phyloP scores from a whole-genome alignment of 2,329 filamentous ascomycete genomes.

The Tolypocladium sp. region DNA sequence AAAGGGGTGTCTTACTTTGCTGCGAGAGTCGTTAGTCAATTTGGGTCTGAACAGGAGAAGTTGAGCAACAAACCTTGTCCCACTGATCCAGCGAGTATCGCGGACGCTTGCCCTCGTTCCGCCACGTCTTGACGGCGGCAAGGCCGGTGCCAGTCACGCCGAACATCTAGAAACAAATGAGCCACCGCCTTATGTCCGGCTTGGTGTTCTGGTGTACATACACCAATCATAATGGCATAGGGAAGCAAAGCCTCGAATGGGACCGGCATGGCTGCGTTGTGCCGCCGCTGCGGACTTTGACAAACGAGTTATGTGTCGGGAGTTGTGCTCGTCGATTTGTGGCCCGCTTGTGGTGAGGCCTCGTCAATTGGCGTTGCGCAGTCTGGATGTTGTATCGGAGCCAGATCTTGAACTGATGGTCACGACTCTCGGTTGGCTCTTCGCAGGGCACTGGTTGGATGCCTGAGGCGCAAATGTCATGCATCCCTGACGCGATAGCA shows the following conservation, averaged over 20 bases:
- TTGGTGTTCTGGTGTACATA: constrained; percentile 27
- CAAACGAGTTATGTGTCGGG: neutral
- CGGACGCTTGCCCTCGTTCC: constrained; percentile 52
- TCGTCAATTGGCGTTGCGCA: neutral
- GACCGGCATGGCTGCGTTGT: constrained; percentile 41
- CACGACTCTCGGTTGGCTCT: neutral
- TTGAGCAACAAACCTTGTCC: constrained; percentile 42
- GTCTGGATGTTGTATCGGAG: neutral
- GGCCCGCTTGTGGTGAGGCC: neutral
- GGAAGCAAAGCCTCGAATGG: constrained; percentile 57
- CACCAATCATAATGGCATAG: constrained; percentile 54
- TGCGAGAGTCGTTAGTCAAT: constrained; percentile 24
- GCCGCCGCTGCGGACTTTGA: constrained; percentile 22
- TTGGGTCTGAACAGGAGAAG: neutral
- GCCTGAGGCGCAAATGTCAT: constrained; percentile 11
- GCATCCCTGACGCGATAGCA: neutral
- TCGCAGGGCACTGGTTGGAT: neutral
- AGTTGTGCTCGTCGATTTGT: neutral
- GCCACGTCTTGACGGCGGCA: constrained; percentile 44
- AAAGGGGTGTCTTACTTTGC: constrained; percentile 40
- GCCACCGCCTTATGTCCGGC: constrained; percentile 3
- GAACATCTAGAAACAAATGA: constrained; percentile 46
- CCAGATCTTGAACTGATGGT: neutral
- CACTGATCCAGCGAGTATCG: constrained; percentile 54
- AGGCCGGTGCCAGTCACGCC: constrained; percentile 49